phyloP scores from a whole-genome alignment of 257 asterid species.

The Agastache rugosa region DNA sequence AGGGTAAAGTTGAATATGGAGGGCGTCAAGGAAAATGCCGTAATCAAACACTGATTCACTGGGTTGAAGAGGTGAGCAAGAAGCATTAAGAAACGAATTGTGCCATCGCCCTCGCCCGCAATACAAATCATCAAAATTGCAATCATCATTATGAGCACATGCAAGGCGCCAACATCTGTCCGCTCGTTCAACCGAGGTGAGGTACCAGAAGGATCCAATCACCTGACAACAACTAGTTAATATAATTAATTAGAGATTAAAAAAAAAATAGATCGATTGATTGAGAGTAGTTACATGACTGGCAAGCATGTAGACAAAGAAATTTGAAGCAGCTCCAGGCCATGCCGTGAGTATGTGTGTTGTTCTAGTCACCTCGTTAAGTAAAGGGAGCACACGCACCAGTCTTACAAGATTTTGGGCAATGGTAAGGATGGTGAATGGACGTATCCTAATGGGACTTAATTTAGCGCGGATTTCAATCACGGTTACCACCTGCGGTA shows the following conservation, averaged over 20 bases:
- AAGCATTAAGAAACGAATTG: conserved; percentile 44
- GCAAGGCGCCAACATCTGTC: conserved; percentile 59
- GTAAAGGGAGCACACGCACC: conserved; percentile 52
- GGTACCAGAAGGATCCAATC: conserved; percentile 68
- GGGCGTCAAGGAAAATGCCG: conserved; percentile 67
- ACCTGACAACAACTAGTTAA: conserved; percentile 22
- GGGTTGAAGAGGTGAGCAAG: conserved; percentile 54
- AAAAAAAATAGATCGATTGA: no score
- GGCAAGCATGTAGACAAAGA: conserved; percentile 62
- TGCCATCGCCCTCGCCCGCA: conserved; percentile 29
- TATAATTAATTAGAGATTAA: no score
- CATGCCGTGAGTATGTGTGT: conserved; percentile 35
- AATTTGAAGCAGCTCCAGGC: conserved; percentile 71
- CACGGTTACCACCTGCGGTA: conserved; percentile 59
- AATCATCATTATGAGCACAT: conserved; percentile 31
- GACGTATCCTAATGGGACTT: conserved; percentile 31
- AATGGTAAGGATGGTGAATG: conserved; percentile 43
- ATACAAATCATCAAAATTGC: conserved; percentile 37
- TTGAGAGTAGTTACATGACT: conserved; percentile 48
- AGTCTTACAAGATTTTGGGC: conserved; percentile 57
- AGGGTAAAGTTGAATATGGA: conserved; percentile 47
- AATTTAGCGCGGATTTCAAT: not conserved
- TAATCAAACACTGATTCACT: conserved; percentile 51
- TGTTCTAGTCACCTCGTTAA: conserved; percentile 53
- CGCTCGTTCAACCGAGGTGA: conserved; percentile 61